phyloP scores from a whole-genome alignment of 345 rosid species.

The Firmiana major region DNA sequence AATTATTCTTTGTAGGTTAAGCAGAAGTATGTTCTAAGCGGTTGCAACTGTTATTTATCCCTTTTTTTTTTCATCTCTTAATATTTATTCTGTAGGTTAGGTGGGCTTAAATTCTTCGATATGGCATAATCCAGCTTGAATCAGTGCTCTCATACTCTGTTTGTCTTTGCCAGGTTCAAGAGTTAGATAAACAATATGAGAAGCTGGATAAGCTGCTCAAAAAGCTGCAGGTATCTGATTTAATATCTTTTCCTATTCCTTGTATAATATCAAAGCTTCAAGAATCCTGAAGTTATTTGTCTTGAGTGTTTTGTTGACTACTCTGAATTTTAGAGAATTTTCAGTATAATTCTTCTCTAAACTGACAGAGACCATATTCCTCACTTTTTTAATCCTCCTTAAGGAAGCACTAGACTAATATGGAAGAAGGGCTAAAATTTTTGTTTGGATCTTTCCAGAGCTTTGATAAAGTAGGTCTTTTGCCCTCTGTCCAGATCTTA shows the following conservation, averaged over 20 bases:
- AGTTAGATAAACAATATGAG: conserved; percentile 76
- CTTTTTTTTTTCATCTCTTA: neutral
- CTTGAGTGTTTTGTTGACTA: neutral
- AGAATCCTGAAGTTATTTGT: neutral
- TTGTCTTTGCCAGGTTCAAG: conserved; percentile 62
- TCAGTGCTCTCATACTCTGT: neutral
- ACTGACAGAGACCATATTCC: neutral
- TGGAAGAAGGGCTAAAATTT: neutral
- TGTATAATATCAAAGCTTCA: neutral
- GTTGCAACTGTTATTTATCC: neutral
- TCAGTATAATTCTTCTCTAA: neutral
- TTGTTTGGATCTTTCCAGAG: neutral
- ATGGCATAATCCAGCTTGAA: neutral
- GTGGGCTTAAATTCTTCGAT: neutral
- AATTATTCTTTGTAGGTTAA: neutral
- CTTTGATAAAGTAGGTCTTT: neutral
- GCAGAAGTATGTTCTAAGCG: neutral
- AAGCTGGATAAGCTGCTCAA: conserved; percentile 73
- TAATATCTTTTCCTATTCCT: neutral
- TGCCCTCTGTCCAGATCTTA: neutral
- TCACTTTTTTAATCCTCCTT: neutral
- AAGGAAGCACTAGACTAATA: neutral
- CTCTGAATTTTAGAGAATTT: neutral
- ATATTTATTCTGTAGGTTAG: neutral
- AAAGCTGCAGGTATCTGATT: conserved; percentile 73